Base-by-base conservation (phyloP, 139 green algal species). In the Axilococcus clingmanii region DNA sequence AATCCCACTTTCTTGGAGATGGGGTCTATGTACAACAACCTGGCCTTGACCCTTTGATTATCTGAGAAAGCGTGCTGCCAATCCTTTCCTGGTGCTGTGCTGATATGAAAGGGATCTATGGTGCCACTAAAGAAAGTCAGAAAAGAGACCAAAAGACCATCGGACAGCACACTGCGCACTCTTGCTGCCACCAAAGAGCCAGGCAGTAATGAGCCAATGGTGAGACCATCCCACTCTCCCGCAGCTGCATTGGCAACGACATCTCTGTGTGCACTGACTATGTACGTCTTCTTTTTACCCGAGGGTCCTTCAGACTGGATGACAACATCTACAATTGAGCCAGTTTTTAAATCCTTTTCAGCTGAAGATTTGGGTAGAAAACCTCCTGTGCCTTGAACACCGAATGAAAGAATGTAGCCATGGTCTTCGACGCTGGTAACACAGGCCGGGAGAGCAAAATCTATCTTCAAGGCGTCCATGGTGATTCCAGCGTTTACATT, bases 391-490 rank as follows among this genome's bases (percentile, higher is more conserved):
- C 80, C 75, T 67, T 88, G 83, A 48, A 89, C 53, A 14, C 89
- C 89, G 17, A 96, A 79, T 9, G 48, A 61, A 4, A 96, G 61
- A 12, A 71, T 55, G 63, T 80, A 94, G 19, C 89, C 90, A 48
- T 93, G 84, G 55, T 97, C 90, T 72, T 97, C 90, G 19, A 87
- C 68, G 45, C 64, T 88, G 2, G 47, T 61, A 32, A 96, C 77
- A 28, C 72, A 79, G 1, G 79, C 86, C 4, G 79, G 55, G 41
- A 94, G 16, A 6, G 59, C 68, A 35, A 59, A 27, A 2, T 78
- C 78, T 15, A 48, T 28, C 1, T 43, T 11, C 9, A 86, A 36
- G 4, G 52, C 40, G 5, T 67, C 63, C 1, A 38, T 20, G 3
- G 48, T 58, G 7, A 81, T 34, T 4, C 60, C 70, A 16, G 31